Base-by-base conservation (phyloP, 805 yeast species). In the Metschnikowia dekortorum region DNA sequence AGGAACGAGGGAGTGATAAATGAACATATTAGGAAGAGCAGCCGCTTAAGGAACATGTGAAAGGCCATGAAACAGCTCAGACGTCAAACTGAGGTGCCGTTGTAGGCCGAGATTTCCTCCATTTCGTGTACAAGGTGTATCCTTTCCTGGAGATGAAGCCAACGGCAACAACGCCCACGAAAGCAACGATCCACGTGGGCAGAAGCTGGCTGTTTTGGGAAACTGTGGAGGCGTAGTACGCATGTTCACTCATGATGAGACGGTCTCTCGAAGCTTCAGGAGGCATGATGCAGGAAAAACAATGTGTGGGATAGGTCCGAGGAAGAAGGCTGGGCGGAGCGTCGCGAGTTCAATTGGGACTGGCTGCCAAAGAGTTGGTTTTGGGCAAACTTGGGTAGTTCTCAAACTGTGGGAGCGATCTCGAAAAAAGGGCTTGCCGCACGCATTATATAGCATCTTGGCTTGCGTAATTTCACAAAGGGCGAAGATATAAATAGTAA, bases 181-280 rank as follows among this genome's bases (percentile, higher is more conserved):
- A 6, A 2, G 44, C 41, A 28, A 36, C 14, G 6, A 53, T 18
- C 44, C 49, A 36, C 8, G 34, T 39, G 11, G 30, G 38, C 18
- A 39, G 38, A n/a, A 41, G 22, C 47, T 37, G 39, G 38, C 30
- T 8, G 41, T 10, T 32, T 38, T 39, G 30, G 8, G 34, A 28
- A 16, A 29, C n/a, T 8, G n/a, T 10, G 8, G 49, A 22, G n/a
- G 39, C 50, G 37, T 55, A 55, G 34, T 55, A 57, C 6, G 53
- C 59, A 36, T 57, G 60, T 39, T 57, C 60, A 36, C 40, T 44
- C 57, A 57, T 53, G 10, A 54, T 29, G 18, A 28, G 32, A 8
- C 43, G 46, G 46, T 56, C 56, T 14, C 29, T 28, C 16, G 53
- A 35, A 11, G 57, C 57, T 18, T 33, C 29, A 3, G 59, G 59